A percentile compares a stretch with the other conserved stretches of the same genome.
Evolutionary conservation across 2,329 filamentous ascomycete species (phyloP).

Genomic region (Dendryphion nanum): DNA sequence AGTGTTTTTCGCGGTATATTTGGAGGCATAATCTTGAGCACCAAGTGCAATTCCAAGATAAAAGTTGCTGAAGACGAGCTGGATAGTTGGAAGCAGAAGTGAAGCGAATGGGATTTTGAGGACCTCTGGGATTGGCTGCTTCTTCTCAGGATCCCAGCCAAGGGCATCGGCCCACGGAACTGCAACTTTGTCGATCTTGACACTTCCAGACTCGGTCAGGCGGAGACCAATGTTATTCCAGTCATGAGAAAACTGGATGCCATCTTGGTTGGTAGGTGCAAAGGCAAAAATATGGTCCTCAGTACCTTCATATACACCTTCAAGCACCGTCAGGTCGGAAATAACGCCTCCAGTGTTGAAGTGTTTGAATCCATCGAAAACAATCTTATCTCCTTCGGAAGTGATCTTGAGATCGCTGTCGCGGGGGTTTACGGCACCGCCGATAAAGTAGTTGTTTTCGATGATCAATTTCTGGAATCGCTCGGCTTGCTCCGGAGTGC

Average conservation of each 20-base stretch:
- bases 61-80: slow-evolving; percentile 66
- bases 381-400: slow-evolving; percentile 52
- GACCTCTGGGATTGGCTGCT: slow-evolving; percentile 51
- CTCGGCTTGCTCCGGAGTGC: slow-evolving; percentile 59
- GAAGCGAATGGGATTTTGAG: slow-evolving; percentile 56
- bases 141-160: slow-evolving; percentile 56
- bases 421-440: no score
- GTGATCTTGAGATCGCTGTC: slow-evolving; percentile 61
- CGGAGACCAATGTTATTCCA: slow-evolving; percentile 66
- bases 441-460: slow-evolving; percentile 64
- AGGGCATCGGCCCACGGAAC: slow-evolving; percentile 62
- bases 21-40: slow-evolving; percentile 54
- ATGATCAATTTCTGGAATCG: slow-evolving; percentile 58
- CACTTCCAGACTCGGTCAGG: slow-evolving; percentile 62
- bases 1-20: slow-evolving; percentile 54
- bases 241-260: slow-evolving; percentile 58
- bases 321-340: slow-evolving; percentile 64
- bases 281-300: slow-evolving; percentile 63
- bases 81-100: slow-evolving; percentile 62
- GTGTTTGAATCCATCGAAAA: slow-evolving; percentile 63
- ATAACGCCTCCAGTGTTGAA: slow-evolving; percentile 69
- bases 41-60: slow-evolving; percentile 64
- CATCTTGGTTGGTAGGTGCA: slow-evolving; percentile 57
- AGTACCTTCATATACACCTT: slow-evolving; percentile 59
- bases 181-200: slow-evolving; percentile 58